Evolutionary conservation across 768 basidiomycete species (phyloP), one percentile per base, ranked within the genome.

Genomic region (Grammothele lineata): DNA sequence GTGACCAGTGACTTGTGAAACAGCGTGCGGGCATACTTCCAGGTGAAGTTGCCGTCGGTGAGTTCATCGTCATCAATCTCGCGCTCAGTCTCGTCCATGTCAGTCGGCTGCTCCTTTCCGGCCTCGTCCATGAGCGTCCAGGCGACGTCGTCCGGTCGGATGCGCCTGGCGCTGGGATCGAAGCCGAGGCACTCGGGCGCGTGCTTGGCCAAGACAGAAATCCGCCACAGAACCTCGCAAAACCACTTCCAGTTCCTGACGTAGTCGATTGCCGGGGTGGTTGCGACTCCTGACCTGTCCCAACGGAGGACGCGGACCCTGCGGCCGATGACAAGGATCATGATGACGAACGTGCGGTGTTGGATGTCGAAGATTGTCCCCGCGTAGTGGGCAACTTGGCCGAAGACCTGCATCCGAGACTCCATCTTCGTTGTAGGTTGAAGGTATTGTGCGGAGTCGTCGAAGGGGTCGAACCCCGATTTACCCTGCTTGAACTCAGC

Each of bases 191-290:
- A 23, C 7, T 37, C 24, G 18, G 32, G 30, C 10, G 38, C n/a
- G 10, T 6, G 15, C 10, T 17, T 17, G 23, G 37, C 37, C 8
- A 41, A 40, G 26, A 21, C 9, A 1, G 26, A n/a, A 17, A 49
- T 19, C 6, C 41, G 41, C 36, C 26, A 38, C 1, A 49, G 30
- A 9, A 49, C 1, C 1, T 43, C 36, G 24, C 23, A 33, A 11
- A 43, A 15, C 6, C n/a, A 6, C 22, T 38, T 5, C 21, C 40
- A 33, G 5, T 37, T 12, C 10, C 21, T 12, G 24, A 24, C 26
- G 32, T 48, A 48, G 42, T 48, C 26, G 42, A 43, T 10, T 12
- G 24, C 25, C 6, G 9, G 22, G 5, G 47, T 35, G 19, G 37
- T 19, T 24, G 41, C 18, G 11, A 24, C 30, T 3, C 40, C 47